phyloP scores from a whole-genome alignment of 2,329 filamentous ascomycete genomes.

The Myriosclerotinia scirpicola region DNA sequence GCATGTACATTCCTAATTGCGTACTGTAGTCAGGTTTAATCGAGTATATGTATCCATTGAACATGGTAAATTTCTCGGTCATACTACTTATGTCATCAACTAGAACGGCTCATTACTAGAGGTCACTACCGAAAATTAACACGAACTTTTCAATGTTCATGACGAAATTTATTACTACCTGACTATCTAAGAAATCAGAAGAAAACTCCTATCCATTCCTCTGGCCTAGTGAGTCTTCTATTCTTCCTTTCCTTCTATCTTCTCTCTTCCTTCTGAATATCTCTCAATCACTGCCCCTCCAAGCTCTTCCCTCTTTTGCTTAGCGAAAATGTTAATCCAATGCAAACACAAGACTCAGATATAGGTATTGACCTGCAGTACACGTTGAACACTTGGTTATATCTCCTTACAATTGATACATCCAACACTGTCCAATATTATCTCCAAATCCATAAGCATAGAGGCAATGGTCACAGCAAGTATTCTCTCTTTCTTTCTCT shows the following conservation, averaged over 20 bases:
- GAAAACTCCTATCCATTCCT: background rate
- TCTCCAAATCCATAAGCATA: background rate
- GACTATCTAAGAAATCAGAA: background rate
- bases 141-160: background rate
- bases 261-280: too few species aligned
- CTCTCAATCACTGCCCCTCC: background rate
- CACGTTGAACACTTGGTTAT: too few species aligned
- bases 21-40: background rate
- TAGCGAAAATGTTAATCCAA: background rate
- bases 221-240: background rate
- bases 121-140: background rate
- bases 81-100: too few species aligned
- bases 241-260: too few species aligned
- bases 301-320: background rate
- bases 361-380: background rate
- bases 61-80: too few species aligned
- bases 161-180: background rate
- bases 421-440: background rate
- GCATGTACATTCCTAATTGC: fast-evolving
- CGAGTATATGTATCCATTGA: background rate
- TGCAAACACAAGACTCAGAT: too few species aligned
- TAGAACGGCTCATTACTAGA: background rate
- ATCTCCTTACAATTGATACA: too few species aligned
- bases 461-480: background rate
- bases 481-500: background rate